phyloP scores from a whole-genome alignment of 345 rosid species.

The Camelina hispida region DNA sequence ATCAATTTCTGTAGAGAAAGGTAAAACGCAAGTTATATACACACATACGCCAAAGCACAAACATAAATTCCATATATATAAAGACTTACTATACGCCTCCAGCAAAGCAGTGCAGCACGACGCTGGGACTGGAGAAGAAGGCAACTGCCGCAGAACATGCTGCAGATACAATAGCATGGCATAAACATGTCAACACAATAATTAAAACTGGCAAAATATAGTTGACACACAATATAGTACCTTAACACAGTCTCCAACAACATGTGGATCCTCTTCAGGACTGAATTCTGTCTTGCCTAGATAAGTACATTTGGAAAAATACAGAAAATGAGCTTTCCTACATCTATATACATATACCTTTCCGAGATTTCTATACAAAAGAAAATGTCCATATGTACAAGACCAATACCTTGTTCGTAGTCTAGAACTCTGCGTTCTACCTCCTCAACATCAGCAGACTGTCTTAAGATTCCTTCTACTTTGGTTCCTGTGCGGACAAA shows the following conservation, averaged over 20 bases:
- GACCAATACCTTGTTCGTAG: slow-evolving; percentile 82
- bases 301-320: slow-evolving; percentile 14
- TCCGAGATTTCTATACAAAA: slow-evolving; percentile 17
- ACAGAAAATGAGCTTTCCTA: not conserved
- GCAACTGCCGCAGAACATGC: slow-evolving; percentile 97
- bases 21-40: slow-evolving; percentile 14
- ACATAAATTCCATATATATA: slow-evolving; percentile 19
- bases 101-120: slow-evolving; percentile 95
- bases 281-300: slow-evolving; percentile 85
- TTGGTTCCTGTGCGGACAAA: slow-evolving; percentile 58
- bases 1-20: slow-evolving; percentile 69
- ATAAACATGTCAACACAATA: slow-evolving; percentile 35
- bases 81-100: slow-evolving; percentile 88
- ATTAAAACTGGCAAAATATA: slow-evolving; percentile 28
- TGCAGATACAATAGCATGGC: slow-evolving; percentile 49
- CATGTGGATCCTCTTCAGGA: slow-evolving; percentile 94
- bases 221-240: slow-evolving; percentile 48
- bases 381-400: slow-evolving; percentile 15
- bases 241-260: slow-evolving; percentile 98
- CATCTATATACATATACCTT: slow-evolving; percentile 1
- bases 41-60: slow-evolving; percentile 5
- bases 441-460: slow-evolving; percentile 98
- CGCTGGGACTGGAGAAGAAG: slow-evolving; percentile 97
- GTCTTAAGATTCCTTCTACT: slow-evolving; percentile 94
- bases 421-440: slow-evolving; percentile 91